Percentiles rank a stretch among this genome's conserved stretches.
phyloP scores from a whole-genome alignment of 306 rosid species.

The Mimosa pudica region DNA sequence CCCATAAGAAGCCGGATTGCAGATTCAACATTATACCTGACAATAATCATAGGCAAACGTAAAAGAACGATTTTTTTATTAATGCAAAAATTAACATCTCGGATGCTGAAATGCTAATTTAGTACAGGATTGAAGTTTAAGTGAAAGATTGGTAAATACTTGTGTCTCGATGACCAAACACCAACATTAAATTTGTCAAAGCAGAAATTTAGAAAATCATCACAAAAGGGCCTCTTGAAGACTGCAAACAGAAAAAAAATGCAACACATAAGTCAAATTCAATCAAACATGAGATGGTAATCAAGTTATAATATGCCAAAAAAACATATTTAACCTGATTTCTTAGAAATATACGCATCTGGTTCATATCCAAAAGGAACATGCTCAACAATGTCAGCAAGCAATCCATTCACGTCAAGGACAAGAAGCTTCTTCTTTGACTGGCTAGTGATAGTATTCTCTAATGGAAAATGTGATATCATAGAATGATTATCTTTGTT shows the following conservation, averaged over 20 bases:
- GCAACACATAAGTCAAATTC: constrained; percentile 27
- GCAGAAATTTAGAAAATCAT: constrained; percentile 76
- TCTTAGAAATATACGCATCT: constrained; percentile 38
- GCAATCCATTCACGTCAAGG: constrained; percentile 91
- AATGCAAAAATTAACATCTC: constrained; percentile 21
- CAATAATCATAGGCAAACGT: constrained; percentile 29
- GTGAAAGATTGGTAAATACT: constrained; percentile 54
- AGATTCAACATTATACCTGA: constrained; percentile 67
- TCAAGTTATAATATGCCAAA: constrained; percentile 24
- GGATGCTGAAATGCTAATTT: constrained; percentile 19
- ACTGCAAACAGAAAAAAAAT: constrained; percentile 50
- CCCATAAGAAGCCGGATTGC: constrained; percentile 60
- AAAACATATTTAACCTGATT: constrained; percentile 52
- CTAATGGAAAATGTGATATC: constrained; percentile 39
- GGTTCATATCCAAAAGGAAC: constrained; percentile 36
- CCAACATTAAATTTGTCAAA: constrained; percentile 84
- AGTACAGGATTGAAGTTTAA: constrained; percentile 24
- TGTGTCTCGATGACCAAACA: constrained; percentile 89
- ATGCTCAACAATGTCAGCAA: constrained; percentile 64
- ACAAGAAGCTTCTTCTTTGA: constrained; percentile 81
- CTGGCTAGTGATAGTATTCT: constrained; percentile 36
- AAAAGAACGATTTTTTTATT: constrained; percentile 24
- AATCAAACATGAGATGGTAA: constrained; percentile 28
- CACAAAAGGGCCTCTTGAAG: constrained; percentile 88
- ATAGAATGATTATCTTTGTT: constrained; percentile 39